A percentile compares a stretch with the other conserved stretches of the same genome.
These are phyloP conservation scores for Chrysopogon serrulatus DNA, from an alignment of 176 grass and related monocot species.

Conservation along the genomic window DNA sequence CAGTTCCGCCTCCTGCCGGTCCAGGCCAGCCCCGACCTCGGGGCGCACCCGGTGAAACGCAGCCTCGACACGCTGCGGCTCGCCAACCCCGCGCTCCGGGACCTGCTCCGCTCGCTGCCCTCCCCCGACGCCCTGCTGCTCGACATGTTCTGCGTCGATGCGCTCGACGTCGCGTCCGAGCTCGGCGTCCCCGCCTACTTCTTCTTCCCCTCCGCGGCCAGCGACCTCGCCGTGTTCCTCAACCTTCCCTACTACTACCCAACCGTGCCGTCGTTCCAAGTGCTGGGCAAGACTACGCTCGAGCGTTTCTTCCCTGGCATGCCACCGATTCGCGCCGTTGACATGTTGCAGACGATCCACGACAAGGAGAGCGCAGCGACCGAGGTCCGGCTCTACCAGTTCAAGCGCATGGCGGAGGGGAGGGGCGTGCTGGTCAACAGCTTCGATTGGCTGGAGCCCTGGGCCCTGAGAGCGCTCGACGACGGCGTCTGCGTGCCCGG, in stretches of 20 bases:
- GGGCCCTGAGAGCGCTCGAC: background rate
- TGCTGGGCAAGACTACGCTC: background rate
- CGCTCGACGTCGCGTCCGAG: conserved; percentile 42
- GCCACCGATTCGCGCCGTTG: conserved; percentile 12
- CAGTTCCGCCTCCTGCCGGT: conserved; percentile 15
- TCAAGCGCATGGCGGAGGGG: background rate
- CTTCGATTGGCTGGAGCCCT: conserved; percentile 36
- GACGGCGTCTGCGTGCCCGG: conserved; percentile 16
- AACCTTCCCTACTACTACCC: conserved; percentile 14
- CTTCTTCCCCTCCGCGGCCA: conserved; percentile 28
- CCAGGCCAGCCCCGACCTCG: background rate
- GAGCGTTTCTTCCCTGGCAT: conserved; percentile 7
- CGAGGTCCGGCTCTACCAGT: background rate
- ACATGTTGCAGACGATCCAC: background rate
- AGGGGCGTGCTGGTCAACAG: conserved; percentile 34
- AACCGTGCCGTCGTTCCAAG: conserved; percentile 2
- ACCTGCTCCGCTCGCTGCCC: background rate
- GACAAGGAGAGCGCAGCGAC: conserved; percentile 14
- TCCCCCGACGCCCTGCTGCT: conserved; percentile 26
- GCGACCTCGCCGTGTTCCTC: conserved; percentile 35
- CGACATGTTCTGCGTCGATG: conserved; percentile 56
- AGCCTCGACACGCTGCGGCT: background rate
- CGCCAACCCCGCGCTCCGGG: background rate
- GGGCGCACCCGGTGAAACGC: background rate
- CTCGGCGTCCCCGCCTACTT: conserved; percentile 39